A percentile compares a stretch with the other conserved stretches of the same genome.
Evolutionary conservation across 2,329 filamentous ascomycete species (phyloP).

Genomic region (Leptosphaerulina australis): DNA sequence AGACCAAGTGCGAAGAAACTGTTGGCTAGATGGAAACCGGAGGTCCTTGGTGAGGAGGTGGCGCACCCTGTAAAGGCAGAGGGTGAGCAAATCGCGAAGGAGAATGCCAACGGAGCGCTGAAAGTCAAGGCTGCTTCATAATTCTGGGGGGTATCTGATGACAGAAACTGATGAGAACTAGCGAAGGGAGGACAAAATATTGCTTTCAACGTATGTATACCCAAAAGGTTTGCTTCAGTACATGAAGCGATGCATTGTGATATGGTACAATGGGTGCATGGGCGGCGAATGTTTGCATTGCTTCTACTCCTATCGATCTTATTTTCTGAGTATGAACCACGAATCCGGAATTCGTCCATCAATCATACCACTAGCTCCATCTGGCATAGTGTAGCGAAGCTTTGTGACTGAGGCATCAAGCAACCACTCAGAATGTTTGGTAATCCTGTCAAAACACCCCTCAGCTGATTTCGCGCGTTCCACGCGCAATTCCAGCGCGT

Average conservation of each 20-base stretch:
- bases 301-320: too few relatives aligned
- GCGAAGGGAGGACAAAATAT: neutral
- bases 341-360: too few relatives aligned
- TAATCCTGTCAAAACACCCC: neutral
- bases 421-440: neutral
- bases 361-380: neutral
- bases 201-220: slow-evolving; percentile 11
- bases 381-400: neutral
- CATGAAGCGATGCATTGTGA: neutral
- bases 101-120: slow-evolving; percentile 36
- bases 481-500: slow-evolving; percentile 1
- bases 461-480: slow-evolving; percentile 10
- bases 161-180: neutral
- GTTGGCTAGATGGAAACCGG: slow-evolving; percentile 62
- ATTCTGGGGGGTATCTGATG: neutral
- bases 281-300: neutral
- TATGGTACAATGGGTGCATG: neutral
- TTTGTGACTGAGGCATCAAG: slow-evolving; percentile 1
- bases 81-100: slow-evolving; percentile 24
- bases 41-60: slow-evolving; percentile 46
- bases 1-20: slow-evolving; percentile 59
- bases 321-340: too few relatives aligned
- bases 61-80: slow-evolving; percentile 32
- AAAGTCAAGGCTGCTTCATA: slow-evolving; percentile 38
- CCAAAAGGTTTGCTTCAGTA: neutral